A percentile compares a stretch with the other conserved stretches of the same genome.
These are phyloP conservation scores for Penicillium steckii DNA, from an alignment of 495 filamentous ascomycete species.

Conservation along the genomic window DNA sequence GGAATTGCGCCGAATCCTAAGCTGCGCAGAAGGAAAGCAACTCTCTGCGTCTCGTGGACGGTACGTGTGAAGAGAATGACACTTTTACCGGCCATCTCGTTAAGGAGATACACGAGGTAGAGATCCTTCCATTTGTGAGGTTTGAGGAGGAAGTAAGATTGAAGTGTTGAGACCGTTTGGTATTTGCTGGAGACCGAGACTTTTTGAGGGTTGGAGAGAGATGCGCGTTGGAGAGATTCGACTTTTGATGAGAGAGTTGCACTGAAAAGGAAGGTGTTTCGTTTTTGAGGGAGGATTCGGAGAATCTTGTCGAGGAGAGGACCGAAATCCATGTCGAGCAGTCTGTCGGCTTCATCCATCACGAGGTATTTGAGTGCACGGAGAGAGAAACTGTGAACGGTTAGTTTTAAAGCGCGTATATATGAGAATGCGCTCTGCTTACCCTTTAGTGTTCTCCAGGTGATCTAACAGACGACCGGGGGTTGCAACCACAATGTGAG, in stretches of 20 bases:
- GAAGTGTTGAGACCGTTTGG: constrained; percentile 81
- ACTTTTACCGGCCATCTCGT: constrained; percentile 79
- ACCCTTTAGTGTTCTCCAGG: constrained; percentile 90
- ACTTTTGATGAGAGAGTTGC: constrained; percentile 93
- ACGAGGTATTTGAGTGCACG: constrained; percentile 79
- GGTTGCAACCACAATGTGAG: constrained; percentile 82
- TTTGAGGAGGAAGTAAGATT: constrained; percentile 80
- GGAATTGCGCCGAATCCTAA: constrained; percentile 87
- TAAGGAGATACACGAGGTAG: constrained; percentile 82
- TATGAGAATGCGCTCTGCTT: background rate
- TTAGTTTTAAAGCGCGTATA: background rate
- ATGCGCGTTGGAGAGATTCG: constrained; percentile 86
- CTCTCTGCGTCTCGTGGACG: constrained; percentile 81
- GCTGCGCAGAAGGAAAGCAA: constrained; percentile 76
- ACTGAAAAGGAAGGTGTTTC: constrained; percentile 85
- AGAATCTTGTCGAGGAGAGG: constrained; percentile 90
- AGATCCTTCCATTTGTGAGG: constrained; percentile 89
- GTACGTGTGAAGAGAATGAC: constrained; percentile 92
- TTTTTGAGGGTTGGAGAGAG: constrained; percentile 71
- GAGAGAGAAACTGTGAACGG: constrained; percentile 58
- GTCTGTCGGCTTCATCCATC: constrained; percentile 91
- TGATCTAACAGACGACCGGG: constrained; percentile 91
- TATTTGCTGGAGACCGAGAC: constrained; percentile 81
- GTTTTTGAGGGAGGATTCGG: constrained; percentile 78
- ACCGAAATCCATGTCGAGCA: constrained; percentile 93